Evolutionary conservation across 2,329 filamentous ascomycete species (phyloP).

Genomic region (Sporothrix pseudoabietina): DNA sequence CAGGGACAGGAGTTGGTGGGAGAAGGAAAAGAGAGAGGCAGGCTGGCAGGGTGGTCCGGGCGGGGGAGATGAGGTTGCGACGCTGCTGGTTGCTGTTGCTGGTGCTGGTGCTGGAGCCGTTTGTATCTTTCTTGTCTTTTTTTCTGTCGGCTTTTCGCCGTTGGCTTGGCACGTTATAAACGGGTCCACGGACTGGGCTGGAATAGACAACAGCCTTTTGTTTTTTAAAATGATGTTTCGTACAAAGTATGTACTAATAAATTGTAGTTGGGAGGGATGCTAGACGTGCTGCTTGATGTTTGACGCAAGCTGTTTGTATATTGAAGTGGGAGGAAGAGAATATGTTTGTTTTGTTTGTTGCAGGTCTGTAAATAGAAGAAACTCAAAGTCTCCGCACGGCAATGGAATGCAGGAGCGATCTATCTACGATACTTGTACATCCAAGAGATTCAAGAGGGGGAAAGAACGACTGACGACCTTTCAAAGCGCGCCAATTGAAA

Average conservation of each 20-base stretch:
- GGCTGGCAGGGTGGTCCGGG: slow-evolving; percentile 29
- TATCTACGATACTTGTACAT: slow-evolving; percentile 6
- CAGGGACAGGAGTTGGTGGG: slow-evolving; percentile 20
- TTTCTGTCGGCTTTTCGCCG: slow-evolving; percentile 10
- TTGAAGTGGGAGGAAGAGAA: background rate
- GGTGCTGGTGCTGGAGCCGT: background rate
- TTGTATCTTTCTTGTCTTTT: slow-evolving; percentile 2
- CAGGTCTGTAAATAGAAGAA: background rate
- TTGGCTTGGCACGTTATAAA: slow-evolving; percentile 12
- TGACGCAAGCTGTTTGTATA: background rate
- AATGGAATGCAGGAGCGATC: slow-evolving; percentile 11
- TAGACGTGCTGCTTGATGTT: background rate
- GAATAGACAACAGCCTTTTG: background rate
- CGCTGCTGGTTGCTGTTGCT: slow-evolving; percentile 23
- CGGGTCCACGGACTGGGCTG: background rate
- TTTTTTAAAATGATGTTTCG: background rate
- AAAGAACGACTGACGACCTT: slow-evolving; percentile 24
- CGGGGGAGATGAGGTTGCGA: slow-evolving; percentile 31
- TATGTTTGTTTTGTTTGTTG: background rate
- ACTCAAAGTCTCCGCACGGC: background rate
- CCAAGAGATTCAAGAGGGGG: background rate
- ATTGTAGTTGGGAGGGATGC: background rate
- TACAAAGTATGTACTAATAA: too few relatives aligned
- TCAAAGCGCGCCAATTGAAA: slow-evolving; percentile 23
- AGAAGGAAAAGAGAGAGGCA: slow-evolving; percentile 20